Evolutionary conservation across 768 basidiomycete genomes (phyloP), one percentile per base, ranked within the genome.

Genomic region (Austroboletus eburneus): DNA sequence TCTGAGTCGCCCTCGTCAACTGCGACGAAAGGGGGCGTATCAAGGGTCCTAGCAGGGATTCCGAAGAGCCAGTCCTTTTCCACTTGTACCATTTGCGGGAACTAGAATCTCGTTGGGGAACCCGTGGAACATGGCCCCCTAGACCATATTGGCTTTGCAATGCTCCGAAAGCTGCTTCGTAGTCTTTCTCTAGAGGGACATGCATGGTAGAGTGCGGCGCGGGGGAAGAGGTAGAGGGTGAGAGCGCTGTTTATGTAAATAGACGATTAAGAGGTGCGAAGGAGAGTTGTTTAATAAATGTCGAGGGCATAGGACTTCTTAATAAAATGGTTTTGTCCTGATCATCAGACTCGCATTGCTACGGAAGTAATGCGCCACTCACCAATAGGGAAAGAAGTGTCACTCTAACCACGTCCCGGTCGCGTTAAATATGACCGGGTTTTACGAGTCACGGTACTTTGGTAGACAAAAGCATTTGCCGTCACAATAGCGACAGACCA

Each of bases 71-170:
- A 3, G 5, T 21, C 54, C 32, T 49, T 18, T 21, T 20, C 60
- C 46, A 46, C 30, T 43, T 45, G 35, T 57, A 59, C 60, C 60
- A 63, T 46, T 55, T 57, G 3, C 39, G 46, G 17, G 33, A n/a
- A 27, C 12, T 34, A 13, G 25, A 4, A 12, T 38, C 21, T 24
- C 27, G n/a, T 32, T 34, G 25, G 1, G 42, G 44, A 10, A 50
- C 41, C 2, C 37, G 3, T 21, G 52, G 52, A 2, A 45, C 40
- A 13, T 24, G 22, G 5, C 44, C 45, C 10, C 57, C 61, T 1
- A 57, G 10, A 9, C 61, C 60, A 22, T 63, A 61, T 33, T 43
- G 49, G 9, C 25, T 27, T 25, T 61, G 60, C 20, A 63, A n/a
- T n/a, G 42, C 25, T 2, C 45, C 61, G 47, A 57, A 60, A 3